These are phyloP conservation scores for Tricholoma sp. DNA, from an alignment of 768 basidiomycete genomes.

Conservation along the genomic window DNA sequence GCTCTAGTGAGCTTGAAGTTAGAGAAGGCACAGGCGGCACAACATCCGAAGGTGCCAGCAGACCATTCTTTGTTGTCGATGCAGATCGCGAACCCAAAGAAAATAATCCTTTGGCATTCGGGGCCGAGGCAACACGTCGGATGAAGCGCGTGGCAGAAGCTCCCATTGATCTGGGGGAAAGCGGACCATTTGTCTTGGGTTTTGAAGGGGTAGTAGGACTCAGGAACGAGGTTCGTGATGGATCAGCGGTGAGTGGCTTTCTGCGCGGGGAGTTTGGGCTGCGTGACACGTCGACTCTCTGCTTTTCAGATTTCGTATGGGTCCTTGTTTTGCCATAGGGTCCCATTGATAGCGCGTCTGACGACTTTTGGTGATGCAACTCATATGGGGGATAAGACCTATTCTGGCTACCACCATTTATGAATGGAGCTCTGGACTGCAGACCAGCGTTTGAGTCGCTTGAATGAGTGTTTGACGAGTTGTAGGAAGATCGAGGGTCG, in stretches of 20 bases:
- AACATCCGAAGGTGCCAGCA: constrained; percentile 65
- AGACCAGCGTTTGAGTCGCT: constrained; percentile 56
- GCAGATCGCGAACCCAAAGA: constrained; percentile 51
- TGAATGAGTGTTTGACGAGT: constrained; percentile 73
- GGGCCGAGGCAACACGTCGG: constrained; percentile 92
- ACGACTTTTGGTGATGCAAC: constrained; percentile 26
- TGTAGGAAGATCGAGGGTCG: constrained; percentile 70
- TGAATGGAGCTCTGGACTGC: constrained; percentile 19
- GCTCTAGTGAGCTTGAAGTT: constrained; percentile 44
- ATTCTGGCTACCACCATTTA: constrained; percentile 20
- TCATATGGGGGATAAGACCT: constrained; percentile 25
- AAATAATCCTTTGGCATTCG: constrained; percentile 93
- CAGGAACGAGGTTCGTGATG: constrained; percentile 42
- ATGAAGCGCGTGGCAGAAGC: constrained; percentile 85
- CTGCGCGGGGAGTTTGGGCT: constrained; percentile 22
- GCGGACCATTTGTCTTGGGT: constrained; percentile 45
- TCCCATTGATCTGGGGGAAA: constrained; percentile 65
- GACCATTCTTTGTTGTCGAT: constrained; percentile 68
- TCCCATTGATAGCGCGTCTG: constrained; percentile 34
- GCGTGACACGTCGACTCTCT: constrained; percentile 21
- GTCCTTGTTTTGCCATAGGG: constrained; percentile 26
- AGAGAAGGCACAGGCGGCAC: constrained; percentile 52
- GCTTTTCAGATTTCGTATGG: constrained; percentile 47
- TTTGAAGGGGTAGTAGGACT: constrained; percentile 36
- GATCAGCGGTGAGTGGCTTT: constrained; percentile 38